Evolutionary conservation across 2,329 filamentous ascomycete genomes (phyloP).

Genomic region (Amphichorda felina): DNA sequence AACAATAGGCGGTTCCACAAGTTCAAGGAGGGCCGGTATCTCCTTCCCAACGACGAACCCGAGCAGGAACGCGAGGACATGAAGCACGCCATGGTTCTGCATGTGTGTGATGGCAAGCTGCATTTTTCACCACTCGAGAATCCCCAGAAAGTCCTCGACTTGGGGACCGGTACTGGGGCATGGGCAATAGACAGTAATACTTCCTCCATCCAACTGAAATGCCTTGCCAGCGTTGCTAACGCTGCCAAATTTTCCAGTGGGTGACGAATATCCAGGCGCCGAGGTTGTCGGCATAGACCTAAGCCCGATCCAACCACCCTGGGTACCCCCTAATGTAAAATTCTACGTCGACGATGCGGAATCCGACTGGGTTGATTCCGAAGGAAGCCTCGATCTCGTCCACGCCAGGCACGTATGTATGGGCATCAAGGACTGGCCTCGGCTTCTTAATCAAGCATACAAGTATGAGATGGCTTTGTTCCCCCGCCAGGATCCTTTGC

Average conservation of each 20-base stretch:
- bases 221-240: background rate
- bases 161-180: conserved; percentile 18
- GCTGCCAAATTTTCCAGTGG: conserved; percentile 28
- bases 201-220: background rate
- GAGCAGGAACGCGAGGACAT: conserved; percentile 10
- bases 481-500: background rate
- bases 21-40: conserved; percentile 15
- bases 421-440: conserved; percentile 13
- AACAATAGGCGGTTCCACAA: conserved; percentile 25
- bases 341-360: conserved; percentile 29
- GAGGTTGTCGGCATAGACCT: conserved; percentile 18
- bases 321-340: conserved; percentile 30
- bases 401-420: conserved; percentile 18
- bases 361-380: conserved; percentile 20
- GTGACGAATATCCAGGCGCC: conserved; percentile 27
- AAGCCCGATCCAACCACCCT: conserved; percentile 19
- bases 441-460: conserved; percentile 11
- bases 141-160: conserved; percentile 15
- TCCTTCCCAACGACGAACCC: background rate
- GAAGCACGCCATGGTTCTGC: conserved; percentile 20
- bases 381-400: conserved; percentile 21
- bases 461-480: background rate
- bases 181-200: conserved; percentile 11
- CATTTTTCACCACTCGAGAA: conserved; percentile 12
- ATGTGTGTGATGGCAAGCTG: conserved; percentile 19